Evolutionary conservation across 345 rosid genomes (phyloP), one percentile per base, ranked within the genome.

Genomic region (Sapria himalayana): DNA sequence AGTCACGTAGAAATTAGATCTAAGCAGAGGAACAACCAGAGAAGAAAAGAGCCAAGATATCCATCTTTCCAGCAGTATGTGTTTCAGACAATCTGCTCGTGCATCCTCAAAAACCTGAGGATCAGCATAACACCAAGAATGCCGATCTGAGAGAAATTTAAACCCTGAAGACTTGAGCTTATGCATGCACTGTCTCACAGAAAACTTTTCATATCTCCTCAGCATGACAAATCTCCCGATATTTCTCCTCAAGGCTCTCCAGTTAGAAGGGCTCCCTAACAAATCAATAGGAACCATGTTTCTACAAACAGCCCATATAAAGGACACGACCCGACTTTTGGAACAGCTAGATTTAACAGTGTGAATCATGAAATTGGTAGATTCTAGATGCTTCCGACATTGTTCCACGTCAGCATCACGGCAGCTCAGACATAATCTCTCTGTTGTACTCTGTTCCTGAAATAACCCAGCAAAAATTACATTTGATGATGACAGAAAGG

Each of bases 271-370:
- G 56, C 63, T 48, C 41, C 96, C 94, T 29, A 85, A 64, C 69
- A 85, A 48, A 40, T 74, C 63, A 33, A 64, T 49, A 50, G 96
- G 96, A 63, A 81, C 49, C 32, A 77, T 56, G 50, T 62, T 62
- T 66, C 74, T 69, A 49, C 73, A 71, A 43, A 57, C 73, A 55
- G 84, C 86, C 94, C 92, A 81, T 59, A 81, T 35, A 55, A 77
- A 85, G 43, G 85, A 74, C 19, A 69, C 71, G 22, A 81, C 81
- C 67, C 75, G 78, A 51, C 55, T 56, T 38, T 62, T 66, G 8
- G 62, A 62, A 71, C 94, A 76, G 48, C 60, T 66, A 6, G 64
- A 48, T 60, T 49, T 71, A 15, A 50, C 29, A 54, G 46, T 57
- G 53, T 49, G 49, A 18, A 31, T 41, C 45, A 42, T 48, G 9